Evolutionary conservation across 495 filamentous ascomycete species (phyloP), one percentile per base, ranked within the genome.

Genomic region (Trichoderma asperelloides): DNA sequence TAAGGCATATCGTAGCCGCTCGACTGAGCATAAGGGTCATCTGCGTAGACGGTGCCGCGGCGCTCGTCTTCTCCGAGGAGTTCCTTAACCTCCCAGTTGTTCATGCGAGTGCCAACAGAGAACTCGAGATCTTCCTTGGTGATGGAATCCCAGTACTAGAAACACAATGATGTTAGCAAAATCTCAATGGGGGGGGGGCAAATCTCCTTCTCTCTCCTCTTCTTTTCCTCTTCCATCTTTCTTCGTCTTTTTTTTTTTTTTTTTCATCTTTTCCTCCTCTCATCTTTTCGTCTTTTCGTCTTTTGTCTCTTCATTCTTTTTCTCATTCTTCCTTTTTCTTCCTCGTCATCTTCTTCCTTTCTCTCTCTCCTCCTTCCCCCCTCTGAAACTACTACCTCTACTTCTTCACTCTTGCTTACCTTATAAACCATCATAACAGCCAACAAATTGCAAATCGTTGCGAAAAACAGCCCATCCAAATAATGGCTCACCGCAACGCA

Each of bases 361-460:
- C 33, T 37, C 33, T 3, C 5, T 37, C 33, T 2, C 33, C 5
- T 37, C 33, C 5, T 37, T 37, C 33, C 2, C 33, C 5, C 33
- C 33, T 37, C 33, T n/a, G n/a, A n/a, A n/a, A n/a, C n/a, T n/a
- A n/a, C 2, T 7, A 0, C 33, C 33, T 37, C 33, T 37, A 23
- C 7, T 7, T n/a, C 21, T 0, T 21, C 49, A 55, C 2, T 13
- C 67, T 65, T 66, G 75, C 81, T 66, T 81, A 92, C 92, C 88
- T 99, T 99, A 84, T 99, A 99, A 13, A 98, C 89, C 95, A 99
- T 99, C 95, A 99, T 99, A 64, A 98, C 94, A 2, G 88, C 94
- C 12, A 98, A 82, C 40, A 99, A 79, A 74, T 99, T 98, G 79
- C 91, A 94, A 69, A 93, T 88, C 0, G 93, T 96, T 16, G 93